Conservation (phyloP, 2,329 filamentous ascomycete genomes). For the Pseudogymnoascus sp. region DNA sequence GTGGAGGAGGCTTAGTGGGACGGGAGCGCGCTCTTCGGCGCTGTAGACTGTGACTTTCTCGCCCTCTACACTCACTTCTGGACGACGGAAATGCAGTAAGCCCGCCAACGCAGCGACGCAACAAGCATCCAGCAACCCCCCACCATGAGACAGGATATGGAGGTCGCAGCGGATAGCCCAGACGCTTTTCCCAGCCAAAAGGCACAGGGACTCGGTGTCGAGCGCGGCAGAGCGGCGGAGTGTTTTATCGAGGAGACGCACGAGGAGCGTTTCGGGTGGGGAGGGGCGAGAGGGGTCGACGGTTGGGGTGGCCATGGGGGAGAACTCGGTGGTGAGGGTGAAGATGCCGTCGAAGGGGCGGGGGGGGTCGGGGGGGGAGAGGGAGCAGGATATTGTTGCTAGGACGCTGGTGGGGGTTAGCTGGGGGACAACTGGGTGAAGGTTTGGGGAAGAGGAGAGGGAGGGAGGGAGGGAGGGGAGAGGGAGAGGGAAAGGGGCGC, state of each 20-base stretch:
- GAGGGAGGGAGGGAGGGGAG: background rate
- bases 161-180: constrained; percentile 88
- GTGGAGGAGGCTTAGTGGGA: constrained; percentile 84
- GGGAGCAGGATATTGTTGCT: constrained; percentile 79
- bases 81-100: constrained; percentile 82
- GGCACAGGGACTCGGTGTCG: constrained; percentile 91
- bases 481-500: background rate
- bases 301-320: constrained; percentile 82
- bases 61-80: constrained; percentile 79
- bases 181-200: constrained; percentile 82
- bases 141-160: constrained; percentile 85
- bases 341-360: constrained; percentile 94
- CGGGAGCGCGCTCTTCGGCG: constrained; percentile 76
- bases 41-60: constrained; percentile 80
- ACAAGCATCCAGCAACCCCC: constrained; percentile 76
- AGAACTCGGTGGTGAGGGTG: constrained; percentile 83
- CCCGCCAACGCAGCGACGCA: constrained; percentile 84
- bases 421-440: too few relatives aligned
- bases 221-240: constrained; percentile 85
- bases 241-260: constrained; percentile 86
- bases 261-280: constrained; percentile 77
- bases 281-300: constrained; percentile 81
- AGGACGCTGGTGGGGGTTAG: constrained; percentile 52
- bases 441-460: too few relatives aligned
- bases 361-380: constrained; percentile 76